Conservation (phyloP, 768 basidiomycete species). For the Postia placenta region DNA sequence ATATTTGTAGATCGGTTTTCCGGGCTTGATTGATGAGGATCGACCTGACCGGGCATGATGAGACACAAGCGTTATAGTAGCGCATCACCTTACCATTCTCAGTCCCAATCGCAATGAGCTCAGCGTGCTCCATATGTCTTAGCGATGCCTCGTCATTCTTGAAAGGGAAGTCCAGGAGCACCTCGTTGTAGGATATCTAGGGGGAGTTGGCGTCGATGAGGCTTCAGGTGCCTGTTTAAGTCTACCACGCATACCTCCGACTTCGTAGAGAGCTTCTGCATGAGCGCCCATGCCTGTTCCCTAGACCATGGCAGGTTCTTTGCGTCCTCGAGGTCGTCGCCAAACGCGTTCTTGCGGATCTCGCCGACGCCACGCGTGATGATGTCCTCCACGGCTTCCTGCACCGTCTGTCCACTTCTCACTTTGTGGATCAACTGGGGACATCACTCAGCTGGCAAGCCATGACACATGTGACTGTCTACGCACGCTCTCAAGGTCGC, state of each 20-base stretch:
- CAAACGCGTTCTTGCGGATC: conserved; percentile 87
- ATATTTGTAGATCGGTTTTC: conserved; percentile 83
- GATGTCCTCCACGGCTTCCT: conserved; percentile 88
- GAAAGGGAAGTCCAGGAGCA: conserved; percentile 81
- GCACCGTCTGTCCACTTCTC: conserved; percentile 59
- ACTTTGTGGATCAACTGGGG: conserved; percentile 80
- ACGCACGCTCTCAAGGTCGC: conserved; percentile 79
- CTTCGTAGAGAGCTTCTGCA: conserved; percentile 64
- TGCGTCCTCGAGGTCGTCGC: conserved; percentile 86
- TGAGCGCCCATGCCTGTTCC: conserved; percentile 82
- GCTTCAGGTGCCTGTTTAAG: neutral
- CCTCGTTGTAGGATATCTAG: conserved; percentile 77
- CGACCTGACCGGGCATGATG: conserved; percentile 45
- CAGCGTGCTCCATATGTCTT: conserved; percentile 82
- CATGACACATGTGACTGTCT: neutral
- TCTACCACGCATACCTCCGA: conserved; percentile 41
- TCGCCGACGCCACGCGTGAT: conserved; percentile 74
- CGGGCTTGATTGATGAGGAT: conserved; percentile 78
- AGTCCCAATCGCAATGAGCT: conserved; percentile 77
- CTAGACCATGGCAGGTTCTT: conserved; percentile 78
- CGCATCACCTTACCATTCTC: conserved; percentile 50
- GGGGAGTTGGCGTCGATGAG: neutral
- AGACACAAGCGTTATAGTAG: neutral
- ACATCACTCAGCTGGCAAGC: neutral
- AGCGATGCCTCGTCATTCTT: conserved; percentile 83